Base-by-base conservation (phyloP, 768 basidiomycete species). In the Lenzites betulinus region DNA sequence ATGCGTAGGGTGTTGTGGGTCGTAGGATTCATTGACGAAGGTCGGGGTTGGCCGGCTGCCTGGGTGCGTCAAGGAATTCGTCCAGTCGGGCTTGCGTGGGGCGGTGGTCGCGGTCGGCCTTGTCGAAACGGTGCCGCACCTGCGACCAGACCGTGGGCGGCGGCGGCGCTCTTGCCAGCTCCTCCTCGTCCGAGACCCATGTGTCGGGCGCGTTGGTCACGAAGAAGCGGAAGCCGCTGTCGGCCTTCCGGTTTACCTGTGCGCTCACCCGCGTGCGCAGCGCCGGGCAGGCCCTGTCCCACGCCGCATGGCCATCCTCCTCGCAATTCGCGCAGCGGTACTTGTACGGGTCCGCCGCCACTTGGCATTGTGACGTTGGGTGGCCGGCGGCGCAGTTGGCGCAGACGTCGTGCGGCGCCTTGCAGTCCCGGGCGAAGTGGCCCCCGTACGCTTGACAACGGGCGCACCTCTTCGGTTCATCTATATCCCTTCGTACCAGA, bases 321-420 rank as follows among this genome's bases (percentile, higher is more conserved):
- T 48, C 59, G 66, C 74, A 74, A 58, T 74, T 73, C 0, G 60
- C 46, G 50, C 74, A 76, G 16, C 39, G 25, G 11, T 51, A 52
- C 0, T 47, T n/a, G 16, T 41, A 6, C 0, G 43, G 42, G 5
- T 54, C 58, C 15, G 65, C 60, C 7, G 1, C n/a, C 9, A 44
- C 41, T 1, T 25, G 44, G 63, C 74, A 69, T 18, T 54, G 42
- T 7, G 30, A 0, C 0, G 71, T 73, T 0, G 65, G 48, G 55
- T 72, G 72, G 18, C 59, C 46, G 1, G 35, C 65, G 30, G 41
- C 66, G 42, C 69, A 70, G 12, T 55, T 65, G 3, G 63, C 65
- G 50, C 67, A 68, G 30, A 48, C 58, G 7, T 63, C 65, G 12
- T 56, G 44, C 5, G 9, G 36, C 20, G 23, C 48, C 30, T 16